Evolutionary conservation across 768 basidiomycete genomes (phyloP).

Genomic region (Kwoniella sp.): DNA sequence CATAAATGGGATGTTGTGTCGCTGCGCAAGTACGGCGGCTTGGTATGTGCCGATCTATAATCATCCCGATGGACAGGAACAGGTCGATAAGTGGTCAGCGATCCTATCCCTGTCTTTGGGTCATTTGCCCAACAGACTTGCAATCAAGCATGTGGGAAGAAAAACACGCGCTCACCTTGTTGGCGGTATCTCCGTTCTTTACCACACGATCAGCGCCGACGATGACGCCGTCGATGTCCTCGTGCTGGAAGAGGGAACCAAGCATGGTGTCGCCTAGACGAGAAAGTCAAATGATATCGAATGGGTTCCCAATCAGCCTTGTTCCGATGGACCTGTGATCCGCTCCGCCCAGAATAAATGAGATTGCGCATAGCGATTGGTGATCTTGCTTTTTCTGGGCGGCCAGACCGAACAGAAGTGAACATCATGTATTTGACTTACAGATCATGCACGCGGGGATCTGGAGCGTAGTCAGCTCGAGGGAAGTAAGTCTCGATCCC

Average conservation of each 20-base stretch:
- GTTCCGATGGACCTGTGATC: background rate
- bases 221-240: constrained; percentile 81
- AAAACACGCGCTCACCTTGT: constrained; percentile 77
- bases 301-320: background rate
- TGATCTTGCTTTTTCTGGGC: too few relatives aligned
- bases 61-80: too few relatives aligned
- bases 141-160: too few relatives aligned
- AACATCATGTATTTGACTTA: constrained; percentile 29
- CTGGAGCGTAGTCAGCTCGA: constrained; percentile 80
- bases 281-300: background rate
- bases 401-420: too few relatives aligned
- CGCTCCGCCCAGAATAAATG: too few relatives aligned
- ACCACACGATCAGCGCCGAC: constrained; percentile 90
- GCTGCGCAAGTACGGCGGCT: constrained; percentile 80
- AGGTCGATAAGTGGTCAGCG: too few relatives aligned
- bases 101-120: too few relatives aligned
- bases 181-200: constrained; percentile 93
- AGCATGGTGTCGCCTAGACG: constrained; percentile 79
- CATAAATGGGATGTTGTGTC: constrained; percentile 86
- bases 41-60: constrained; percentile 89
- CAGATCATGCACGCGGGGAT: constrained; percentile 93
- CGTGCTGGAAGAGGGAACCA: constrained; percentile 83
- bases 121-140: too few relatives aligned
- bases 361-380: too few relatives aligned
- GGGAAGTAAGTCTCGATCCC: constrained; percentile 80